A percentile compares a stretch with the other conserved stretches of the same genome.
Conservation (phyloP, 805 yeast species). For the Candida odintsovae region DNA sequence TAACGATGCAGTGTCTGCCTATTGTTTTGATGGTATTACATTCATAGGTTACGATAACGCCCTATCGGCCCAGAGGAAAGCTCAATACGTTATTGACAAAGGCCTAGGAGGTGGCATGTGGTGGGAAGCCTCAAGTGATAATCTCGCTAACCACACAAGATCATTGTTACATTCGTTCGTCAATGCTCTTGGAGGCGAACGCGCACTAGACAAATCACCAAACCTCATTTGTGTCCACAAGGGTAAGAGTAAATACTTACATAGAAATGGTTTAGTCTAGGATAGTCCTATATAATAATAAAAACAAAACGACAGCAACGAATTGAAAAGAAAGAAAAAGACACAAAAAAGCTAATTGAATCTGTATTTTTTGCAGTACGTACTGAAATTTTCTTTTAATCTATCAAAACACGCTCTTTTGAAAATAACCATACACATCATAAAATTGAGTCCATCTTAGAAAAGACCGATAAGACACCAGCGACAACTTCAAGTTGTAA, state of each 20-base stretch:
- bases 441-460: conserved; percentile 86
- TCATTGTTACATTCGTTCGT: conserved; percentile 45
- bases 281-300: not conserved
- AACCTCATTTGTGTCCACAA: conserved; percentile 8
- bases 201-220: conserved; percentile 5
- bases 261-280: conserved; percentile 2
- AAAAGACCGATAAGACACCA: conserved; percentile 84
- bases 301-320: not conserved
- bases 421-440: conserved; percentile 20
- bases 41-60: conserved; percentile 66
- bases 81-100: conserved; percentile 42
- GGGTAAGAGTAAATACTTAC: conserved; percentile 10
- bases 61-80: conserved; percentile 49
- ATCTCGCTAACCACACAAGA: conserved; percentile 23
- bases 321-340: too few species aligned
- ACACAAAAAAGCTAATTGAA: not conserved
- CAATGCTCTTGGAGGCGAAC: conserved; percentile 13
- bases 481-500: conserved; percentile 84
- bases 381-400: too few species aligned
- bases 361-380: not conserved
- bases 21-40: conserved; percentile 35
- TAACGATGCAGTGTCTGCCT: conserved; percentile 45
- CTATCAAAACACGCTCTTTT: conserved; percentile 12
- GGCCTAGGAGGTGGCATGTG: conserved; percentile 81
- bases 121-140: conserved; percentile 92